A percentile compares a stretch with the other conserved stretches of the same genome.
Conservation (phyloP, 75 land plant genomes). For the Cryptomeria japonica region DNA sequence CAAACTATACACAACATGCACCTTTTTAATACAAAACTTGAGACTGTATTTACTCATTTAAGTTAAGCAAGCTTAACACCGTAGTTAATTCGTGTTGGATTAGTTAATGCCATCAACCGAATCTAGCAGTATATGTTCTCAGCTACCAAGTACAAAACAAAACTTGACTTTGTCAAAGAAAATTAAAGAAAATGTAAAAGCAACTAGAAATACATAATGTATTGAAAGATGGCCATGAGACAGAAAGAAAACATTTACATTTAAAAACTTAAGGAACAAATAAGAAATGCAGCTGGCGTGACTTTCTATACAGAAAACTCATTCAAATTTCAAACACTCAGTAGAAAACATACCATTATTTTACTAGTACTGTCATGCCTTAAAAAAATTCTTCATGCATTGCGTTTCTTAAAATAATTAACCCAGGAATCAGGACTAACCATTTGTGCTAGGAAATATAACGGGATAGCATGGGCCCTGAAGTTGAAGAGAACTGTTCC, state of each 20-base stretch:
- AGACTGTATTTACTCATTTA: not conserved
- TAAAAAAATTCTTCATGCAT: not conserved
- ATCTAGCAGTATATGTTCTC: not conserved
- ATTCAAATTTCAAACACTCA: not conserved
- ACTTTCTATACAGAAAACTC: not conserved
- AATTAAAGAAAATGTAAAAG: not conserved
- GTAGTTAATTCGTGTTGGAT: too few species aligned
- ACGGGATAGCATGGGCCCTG: constrained; percentile 95
- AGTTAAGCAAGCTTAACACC: not conserved
- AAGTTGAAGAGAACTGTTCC: constrained; percentile 64
- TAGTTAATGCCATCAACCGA: not conserved
- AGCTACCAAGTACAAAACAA: not conserved
- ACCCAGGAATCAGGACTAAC: constrained; percentile 31
- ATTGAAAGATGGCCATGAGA: not conserved
- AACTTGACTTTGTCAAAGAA: not conserved
- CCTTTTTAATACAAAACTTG: not conserved
- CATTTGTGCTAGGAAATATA: constrained; percentile 75
- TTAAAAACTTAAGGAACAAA: not conserved
- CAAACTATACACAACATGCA: not conserved
- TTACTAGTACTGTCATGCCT: not conserved
- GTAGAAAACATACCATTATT: not conserved
- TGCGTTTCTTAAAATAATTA: not conserved
- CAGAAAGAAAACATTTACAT: not conserved
- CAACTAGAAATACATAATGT: not conserved
- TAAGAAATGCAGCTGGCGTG: not conserved